A percentile compares a stretch with the other conserved stretches of the same genome.
These are phyloP conservation scores for Cornus controversa DNA, from an alignment of 148 eudicot species.

Conservation along the genomic window DNA sequence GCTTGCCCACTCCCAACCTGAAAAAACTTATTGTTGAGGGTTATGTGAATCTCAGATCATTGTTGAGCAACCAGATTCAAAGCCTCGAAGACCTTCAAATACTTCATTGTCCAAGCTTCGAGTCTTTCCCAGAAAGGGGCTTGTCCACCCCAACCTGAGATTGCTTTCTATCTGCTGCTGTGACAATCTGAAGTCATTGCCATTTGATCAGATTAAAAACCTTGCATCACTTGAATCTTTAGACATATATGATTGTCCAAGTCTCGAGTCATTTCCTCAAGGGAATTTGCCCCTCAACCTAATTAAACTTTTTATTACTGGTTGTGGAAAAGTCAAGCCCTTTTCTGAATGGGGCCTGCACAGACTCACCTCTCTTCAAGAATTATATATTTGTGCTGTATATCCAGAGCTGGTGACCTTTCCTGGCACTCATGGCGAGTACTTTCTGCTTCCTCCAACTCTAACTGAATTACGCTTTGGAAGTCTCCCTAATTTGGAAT, in stretches of 20 bases:
- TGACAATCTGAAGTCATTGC: no score
- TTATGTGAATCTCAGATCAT: no score
- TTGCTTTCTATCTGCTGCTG: no score
- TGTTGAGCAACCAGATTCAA: no score
- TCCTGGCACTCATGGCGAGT: no score
- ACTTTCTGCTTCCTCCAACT: conserved; percentile 16
- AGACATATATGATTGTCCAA: conserved; percentile 16
- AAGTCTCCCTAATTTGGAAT: not conserved
- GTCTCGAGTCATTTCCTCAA: conserved; percentile 20
- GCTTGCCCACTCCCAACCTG: no score
- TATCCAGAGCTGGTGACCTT: conserved; percentile 7
- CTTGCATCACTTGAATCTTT: conserved; percentile 9
- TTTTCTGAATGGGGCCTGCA: conserved; percentile 23
- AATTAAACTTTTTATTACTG: conserved; percentile 17
- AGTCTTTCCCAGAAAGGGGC: no score
- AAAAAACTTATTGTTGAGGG: no score
- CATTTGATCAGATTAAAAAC: no score
- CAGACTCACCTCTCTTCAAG: conserved; percentile 21
- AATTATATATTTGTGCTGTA: conserved; percentile 25
- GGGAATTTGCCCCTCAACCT: conserved; percentile 20
- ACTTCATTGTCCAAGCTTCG: no score
- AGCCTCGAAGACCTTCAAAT: no score
- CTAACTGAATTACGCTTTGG: not conserved
- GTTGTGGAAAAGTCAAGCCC: conserved; percentile 22
- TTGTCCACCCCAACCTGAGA: no score